A percentile compares a stretch with the other conserved stretches of the same genome.
phyloP scores from a whole-genome alignment of 1,284 basidiomycete genomes.

The Porogramme epimiltina region DNA sequence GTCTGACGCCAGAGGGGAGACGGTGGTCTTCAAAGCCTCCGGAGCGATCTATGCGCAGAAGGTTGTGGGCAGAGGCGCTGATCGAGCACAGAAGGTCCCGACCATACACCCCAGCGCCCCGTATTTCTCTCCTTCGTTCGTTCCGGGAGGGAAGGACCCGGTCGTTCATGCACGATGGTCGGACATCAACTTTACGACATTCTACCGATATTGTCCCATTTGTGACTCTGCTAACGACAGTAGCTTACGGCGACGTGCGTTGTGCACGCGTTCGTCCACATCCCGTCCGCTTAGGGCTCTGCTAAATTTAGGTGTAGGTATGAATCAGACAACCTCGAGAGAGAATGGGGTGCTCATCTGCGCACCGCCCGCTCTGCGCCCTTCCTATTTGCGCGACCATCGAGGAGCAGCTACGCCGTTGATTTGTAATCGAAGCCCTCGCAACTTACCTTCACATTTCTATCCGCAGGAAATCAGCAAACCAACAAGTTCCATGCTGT shows the following conservation, averaged over 20 bases:
- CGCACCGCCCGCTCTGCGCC: no score
- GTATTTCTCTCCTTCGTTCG: conserved; percentile 72
- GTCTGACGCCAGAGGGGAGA: conserved; percentile 51
- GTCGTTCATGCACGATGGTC: conserved; percentile 72
- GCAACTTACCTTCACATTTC: no score
- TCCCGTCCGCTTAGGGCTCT: no score
- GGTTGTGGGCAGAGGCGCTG: conserved; percentile 31
- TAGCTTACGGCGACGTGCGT: conserved; percentile 56
- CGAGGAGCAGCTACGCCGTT: no score
- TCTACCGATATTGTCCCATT: conserved; percentile 59
- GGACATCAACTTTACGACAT: conserved; percentile 57
- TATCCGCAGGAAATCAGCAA: no score
- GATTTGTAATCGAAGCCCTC: no score
- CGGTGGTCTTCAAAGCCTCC: conserved; percentile 57
- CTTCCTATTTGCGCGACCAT: no score
- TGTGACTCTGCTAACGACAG: conserved; percentile 42
- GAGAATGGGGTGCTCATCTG: no score
- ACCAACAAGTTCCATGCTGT: no score
- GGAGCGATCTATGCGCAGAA: conserved; percentile 53
- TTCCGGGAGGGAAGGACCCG: conserved; percentile 46
- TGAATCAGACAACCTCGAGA: no score
- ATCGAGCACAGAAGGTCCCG: conserved; percentile 44
- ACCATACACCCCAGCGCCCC: conserved; percentile 45
- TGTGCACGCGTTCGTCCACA: background rate
- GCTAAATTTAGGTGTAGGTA: no score